Conservation (phyloP, 2,329 filamentous ascomycete genomes). For the Chalaropsis ovoidea region DNA sequence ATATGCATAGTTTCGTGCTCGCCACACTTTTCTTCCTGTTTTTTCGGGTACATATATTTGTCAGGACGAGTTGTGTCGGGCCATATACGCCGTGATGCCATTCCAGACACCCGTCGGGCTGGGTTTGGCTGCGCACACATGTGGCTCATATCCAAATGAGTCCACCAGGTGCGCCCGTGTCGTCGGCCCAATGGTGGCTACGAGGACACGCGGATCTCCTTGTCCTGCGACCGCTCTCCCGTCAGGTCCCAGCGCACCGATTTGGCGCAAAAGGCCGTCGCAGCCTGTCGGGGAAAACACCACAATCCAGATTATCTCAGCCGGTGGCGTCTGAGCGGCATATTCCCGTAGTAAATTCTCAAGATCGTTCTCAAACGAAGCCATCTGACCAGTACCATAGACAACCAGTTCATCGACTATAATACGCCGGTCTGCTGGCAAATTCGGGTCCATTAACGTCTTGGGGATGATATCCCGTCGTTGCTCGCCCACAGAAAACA, state of each 20-base stretch:
- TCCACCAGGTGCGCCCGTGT: slow-evolving; percentile 63
- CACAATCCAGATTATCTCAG: slow-evolving; percentile 36
- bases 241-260: slow-evolving; percentile 43
- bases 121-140: slow-evolving; percentile 73
- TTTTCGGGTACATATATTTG: not conserved
- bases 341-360: slow-evolving; percentile 40
- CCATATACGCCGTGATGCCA: slow-evolving; percentile 45
- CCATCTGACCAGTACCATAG: slow-evolving; percentile 78
- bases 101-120: slow-evolving; percentile 68
- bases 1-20: not conserved
- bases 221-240: slow-evolving; percentile 24
- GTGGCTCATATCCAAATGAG: slow-evolving; percentile 56
- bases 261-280: slow-evolving; percentile 47
- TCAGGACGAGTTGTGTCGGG: not conserved
- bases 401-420: slow-evolving; percentile 68
- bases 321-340: slow-evolving; percentile 56
- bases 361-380: slow-evolving; percentile 64
- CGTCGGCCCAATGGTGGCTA: slow-evolving; percentile 89
- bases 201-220: slow-evolving; percentile 39
- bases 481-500: slow-evolving; percentile 87
- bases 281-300: slow-evolving; percentile 57
- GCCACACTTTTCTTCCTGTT: not conserved
- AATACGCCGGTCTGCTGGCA: slow-evolving; percentile 46
- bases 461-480: slow-evolving; percentile 82
- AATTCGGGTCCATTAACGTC: slow-evolving; percentile 52